Base-by-base conservation (phyloP, 2,329 filamentous ascomycete genomes). In the Apiospora hydei region DNA sequence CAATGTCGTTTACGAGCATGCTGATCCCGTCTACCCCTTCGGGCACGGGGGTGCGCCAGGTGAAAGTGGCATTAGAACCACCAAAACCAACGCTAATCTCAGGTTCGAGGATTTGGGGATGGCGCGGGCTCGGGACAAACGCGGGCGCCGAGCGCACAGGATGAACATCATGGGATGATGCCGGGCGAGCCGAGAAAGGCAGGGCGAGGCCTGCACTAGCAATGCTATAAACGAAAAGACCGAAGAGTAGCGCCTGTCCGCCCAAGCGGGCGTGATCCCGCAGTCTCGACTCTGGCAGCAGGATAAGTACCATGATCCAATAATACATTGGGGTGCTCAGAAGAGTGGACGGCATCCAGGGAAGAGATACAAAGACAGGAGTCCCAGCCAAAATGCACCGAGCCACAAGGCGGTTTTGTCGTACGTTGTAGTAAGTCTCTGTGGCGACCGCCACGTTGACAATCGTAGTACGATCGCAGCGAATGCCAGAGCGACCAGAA, bases 181-280 rank as follows among this genome's bases (percentile, higher is more conserved):
- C n/a, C 24, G 67, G 14, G 18, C n/a, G 18, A 18, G 72, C 67
- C 0, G 70, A 57, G 38, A 70, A 71, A 21, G 66, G 41, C 8
- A 71, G 47, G 21, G 64, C 67, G 3, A 72, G 61, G 10, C 72
- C 41, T 34, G 71, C 61, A 13, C 34, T 46, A 5, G 64, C 51
- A n/a, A 92, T 87, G n/a, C 93, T 93, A 76, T 95, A 94, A 80
- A 95, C 88, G 78, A 94, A 94, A 0, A 95, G 84, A 1, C 93
- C 93, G 10, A 94, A 83, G 0, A 95, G 84, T 21, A 95, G 81
- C 3, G 93, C 93, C 79, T 95, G 93, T 75, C 41, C 18, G 57
- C 34, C 34, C 21, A 13, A 13, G 21, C 57, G 57, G 16, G 34
- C 34, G 34, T n/a, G 34, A 2, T 64, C 57, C 57, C 34, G 57